Base-by-base conservation (phyloP, 2,329 filamentous ascomycete genomes). In the Ophiostoma sp. region DNA sequence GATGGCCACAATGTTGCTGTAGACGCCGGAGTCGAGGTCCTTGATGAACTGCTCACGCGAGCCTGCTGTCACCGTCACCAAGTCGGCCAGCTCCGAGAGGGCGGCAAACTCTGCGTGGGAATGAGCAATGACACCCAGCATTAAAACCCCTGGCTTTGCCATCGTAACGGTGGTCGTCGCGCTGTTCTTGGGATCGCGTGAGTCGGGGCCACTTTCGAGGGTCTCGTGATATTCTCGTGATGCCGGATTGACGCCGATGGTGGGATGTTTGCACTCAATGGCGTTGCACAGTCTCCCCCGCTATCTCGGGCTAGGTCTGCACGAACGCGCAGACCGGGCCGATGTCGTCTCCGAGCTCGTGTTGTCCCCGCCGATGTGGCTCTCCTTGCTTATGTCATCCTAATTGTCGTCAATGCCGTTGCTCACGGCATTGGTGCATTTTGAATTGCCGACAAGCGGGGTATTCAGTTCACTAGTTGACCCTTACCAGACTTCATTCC, bases 111-210 rank as follows among this genome's bases (percentile, higher is more conserved):
- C 60, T 33, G 20, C 23, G 33, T 68, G 35, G 3, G 69, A 57
- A 23, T 71, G 67, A 13, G 65, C 23, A 44, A 71, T 57, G 23
- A 41, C 44, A 41, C 69, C 69, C 17, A 71, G 67, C 69, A 71
- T 71, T 17, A 64, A 36, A n/a, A 71, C 67, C 6, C 67, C 41
- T 4, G 69, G 60, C 23, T 71, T 71, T 20, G 66, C 13, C 64
- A 44, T 67, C 10, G 27, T 39, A 4, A n/a, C 27, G 15, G 69
- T 20, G 36, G 48, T 70, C 66, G 66, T 31, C 41, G 66, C 5
- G 44, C 15, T 57, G 52, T 23, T 11, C 7, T 57, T 27, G 48
- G 20, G 27, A 13, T 27, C 23, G 52, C 10, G 10, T 27, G 52
- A 2, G 1, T 31, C n/a, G 15, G n/a, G 10, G 5, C n/a, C 15